Base-by-base conservation (phyloP, 345 rosid species). In the Eucalyptus pauciflora region DNA sequence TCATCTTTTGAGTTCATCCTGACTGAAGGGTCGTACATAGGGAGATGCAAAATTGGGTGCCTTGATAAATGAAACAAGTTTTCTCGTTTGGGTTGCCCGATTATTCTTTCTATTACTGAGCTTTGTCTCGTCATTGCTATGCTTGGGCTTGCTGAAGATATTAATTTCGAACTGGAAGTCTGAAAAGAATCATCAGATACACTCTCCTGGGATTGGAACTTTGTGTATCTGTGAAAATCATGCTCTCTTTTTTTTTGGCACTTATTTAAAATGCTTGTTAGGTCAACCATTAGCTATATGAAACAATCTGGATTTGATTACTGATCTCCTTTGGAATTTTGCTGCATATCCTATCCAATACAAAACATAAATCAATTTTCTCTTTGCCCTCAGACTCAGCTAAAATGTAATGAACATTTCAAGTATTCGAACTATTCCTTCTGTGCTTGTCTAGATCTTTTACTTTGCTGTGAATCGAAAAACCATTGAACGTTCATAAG, bases 401-500 rank as follows among this genome's bases (percentile, higher is more conserved):
- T 60, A 60, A 24, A 60, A 60, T 60, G 29, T 60, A 25, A 12
- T 60, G 29, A 60, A 60, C 31, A 12, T 60, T 24, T 60, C 27
- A 83, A 43, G 51, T 43, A 43, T 18, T n/a, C 10, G 7, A 83
- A 83, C 16, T 45, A 27, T 83, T n/a, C 31, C 9, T 60, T 56
- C 13, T 10, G 12, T 56, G 62, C 62, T 56, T 56, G 62, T 56
- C 62, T 3, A 54, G 88, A 49, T 37, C 50, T 41, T 31, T 56
- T 86, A 86, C 49, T 50, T 27, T 86, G 97, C 93, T 12, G 97
- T 92, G 93, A 95, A 96, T 89, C 94, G 93, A 71, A 90, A 96
- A 51, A 96, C 69, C 96, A 96, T 96, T 56, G 92, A 76, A 93
- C 95, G 97, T 88, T 89, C 51, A 71, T 96, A 95, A 62, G 71